phyloP scores from a whole-genome alignment of 345 rosid genomes.

The Euphorbia pulcherrima region DNA sequence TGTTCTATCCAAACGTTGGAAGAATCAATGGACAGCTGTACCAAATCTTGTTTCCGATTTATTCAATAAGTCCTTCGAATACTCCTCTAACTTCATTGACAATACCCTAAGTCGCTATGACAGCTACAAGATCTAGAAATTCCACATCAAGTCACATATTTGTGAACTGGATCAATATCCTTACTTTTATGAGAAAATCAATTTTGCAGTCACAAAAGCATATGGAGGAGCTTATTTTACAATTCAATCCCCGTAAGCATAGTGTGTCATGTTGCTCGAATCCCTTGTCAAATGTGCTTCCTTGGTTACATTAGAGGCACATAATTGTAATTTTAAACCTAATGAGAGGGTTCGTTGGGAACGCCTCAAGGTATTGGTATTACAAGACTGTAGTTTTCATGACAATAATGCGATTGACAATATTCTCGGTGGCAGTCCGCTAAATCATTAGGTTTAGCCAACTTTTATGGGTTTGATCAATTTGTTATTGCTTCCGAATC shows the following conservation, averaged over 20 bases:
- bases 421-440: slow-evolving; percentile 12
- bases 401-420: neutral
- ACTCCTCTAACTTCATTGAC: neutral
- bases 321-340: neutral
- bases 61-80: neutral
- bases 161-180: too few species aligned
- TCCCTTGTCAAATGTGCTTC: neutral
- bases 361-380: neutral
- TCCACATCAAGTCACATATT: neutral
- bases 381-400: neutral
- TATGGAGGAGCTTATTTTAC: too few species aligned
- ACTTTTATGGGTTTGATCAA: neutral
- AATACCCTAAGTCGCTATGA: neutral
- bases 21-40: neutral
- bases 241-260: neutral
- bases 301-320: neutral
- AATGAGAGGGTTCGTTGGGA: neutral
- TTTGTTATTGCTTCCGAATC: too few species aligned
- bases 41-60: neutral
- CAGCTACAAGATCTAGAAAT: neutral
- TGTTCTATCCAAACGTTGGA: neutral
- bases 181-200: neutral
- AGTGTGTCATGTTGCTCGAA: neutral
- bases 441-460: neutral
- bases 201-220: neutral